Evolutionary conservation across 139 green algal genomes (phyloP).

Genomic region (Chlorella sorokiniana): DNA sequence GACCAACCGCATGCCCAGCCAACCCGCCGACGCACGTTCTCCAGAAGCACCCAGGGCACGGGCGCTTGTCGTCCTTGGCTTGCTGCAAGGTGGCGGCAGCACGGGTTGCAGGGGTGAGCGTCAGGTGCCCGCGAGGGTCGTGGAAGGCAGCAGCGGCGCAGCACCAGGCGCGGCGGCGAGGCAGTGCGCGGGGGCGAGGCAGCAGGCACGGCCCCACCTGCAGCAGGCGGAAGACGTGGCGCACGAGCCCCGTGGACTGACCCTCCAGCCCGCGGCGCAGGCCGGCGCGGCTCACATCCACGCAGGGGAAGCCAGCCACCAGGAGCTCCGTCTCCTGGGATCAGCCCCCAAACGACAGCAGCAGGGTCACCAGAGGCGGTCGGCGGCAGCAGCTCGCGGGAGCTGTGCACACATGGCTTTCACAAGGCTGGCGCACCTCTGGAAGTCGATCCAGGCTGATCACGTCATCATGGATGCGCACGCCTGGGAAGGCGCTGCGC

Average conservation of each 20-base stretch:
- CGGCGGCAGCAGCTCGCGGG: not conserved
- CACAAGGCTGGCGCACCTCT: slow-evolving; percentile 9
- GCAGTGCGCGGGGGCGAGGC: no score
- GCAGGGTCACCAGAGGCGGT: not conserved
- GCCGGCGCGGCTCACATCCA: slow-evolving; percentile 80
- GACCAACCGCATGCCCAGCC: not conserved
- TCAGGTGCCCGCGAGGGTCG: no score
- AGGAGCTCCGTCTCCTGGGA: slow-evolving; percentile 80
- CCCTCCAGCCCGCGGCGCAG: slow-evolving; percentile 69
- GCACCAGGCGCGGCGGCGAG: not conserved
- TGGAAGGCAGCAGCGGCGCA: not conserved
- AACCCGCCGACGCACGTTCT: slow-evolving; percentile 73
- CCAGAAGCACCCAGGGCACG: slow-evolving; percentile 90
- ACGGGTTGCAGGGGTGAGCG: not conserved
- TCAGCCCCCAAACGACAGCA: not conserved
- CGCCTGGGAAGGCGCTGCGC: not conserved
- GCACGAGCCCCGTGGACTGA: slow-evolving; percentile 74
- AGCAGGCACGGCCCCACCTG: no score
- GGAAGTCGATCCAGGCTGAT: slow-evolving; percentile 35
- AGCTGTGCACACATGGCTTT: not conserved
- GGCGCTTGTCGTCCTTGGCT: slow-evolving; percentile 47
- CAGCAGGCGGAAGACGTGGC: slow-evolving; percentile 84
- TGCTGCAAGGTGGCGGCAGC: slow-evolving; percentile 35
- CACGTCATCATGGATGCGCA: slow-evolving; percentile 37
- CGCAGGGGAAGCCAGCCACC: slow-evolving; percentile 88